Percentiles rank a stretch among this genome's conserved stretches.
Conservation (phyloP, 192 early-diverging fungal species). For the Mortierella alpina region DNA sequence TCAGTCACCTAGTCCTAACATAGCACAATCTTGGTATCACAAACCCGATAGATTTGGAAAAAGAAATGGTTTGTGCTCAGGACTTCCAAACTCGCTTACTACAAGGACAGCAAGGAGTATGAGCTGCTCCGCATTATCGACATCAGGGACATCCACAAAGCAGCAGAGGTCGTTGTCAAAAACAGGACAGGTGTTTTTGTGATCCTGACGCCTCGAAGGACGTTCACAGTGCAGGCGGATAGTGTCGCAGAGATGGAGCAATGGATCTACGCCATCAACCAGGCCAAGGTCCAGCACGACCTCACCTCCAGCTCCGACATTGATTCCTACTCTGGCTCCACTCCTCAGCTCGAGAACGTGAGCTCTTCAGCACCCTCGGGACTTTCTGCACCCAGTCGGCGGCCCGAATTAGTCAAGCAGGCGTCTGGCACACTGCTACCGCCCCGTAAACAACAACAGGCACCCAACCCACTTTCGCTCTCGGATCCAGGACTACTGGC, state of each 20-base stretch:
- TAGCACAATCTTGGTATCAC: no score
- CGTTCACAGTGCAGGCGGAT: conserved; percentile 76
- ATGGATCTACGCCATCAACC: conserved; percentile 68
- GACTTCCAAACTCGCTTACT: conserved; percentile 82
- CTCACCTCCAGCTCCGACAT: conserved; percentile 48
- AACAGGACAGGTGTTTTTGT: conserved; percentile 78
- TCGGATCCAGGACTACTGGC: conserved; percentile 35
- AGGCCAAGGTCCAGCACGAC: conserved; percentile 48
- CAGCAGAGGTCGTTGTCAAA: conserved; percentile 77
- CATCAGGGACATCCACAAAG: conserved; percentile 74
- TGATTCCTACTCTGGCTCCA: conserved; percentile 34
- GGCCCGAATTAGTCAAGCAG: conserved; percentile 29
- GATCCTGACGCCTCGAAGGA: conserved; percentile 77
- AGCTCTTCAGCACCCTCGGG: conserved; percentile 10
- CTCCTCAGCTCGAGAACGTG: conserved; percentile 11
- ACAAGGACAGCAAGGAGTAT: conserved; percentile 89
- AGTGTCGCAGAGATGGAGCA: conserved; percentile 68
- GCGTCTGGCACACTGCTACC: conserved; percentile 23
- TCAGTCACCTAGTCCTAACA: no score
- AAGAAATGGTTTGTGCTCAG: conserved; percentile 88
- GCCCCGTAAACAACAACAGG: background rate
- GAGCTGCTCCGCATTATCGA: conserved; percentile 80
- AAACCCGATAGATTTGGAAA: conserved; percentile 76
- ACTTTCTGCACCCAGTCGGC: background rate
- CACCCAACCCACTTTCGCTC: conserved; percentile 21